Percentiles rank a stretch among this genome's conserved stretches.
phyloP scores from a whole-genome alignment of 2,329 filamentous ascomycete genomes.

The Hymenotorrendiella dingleyae region DNA sequence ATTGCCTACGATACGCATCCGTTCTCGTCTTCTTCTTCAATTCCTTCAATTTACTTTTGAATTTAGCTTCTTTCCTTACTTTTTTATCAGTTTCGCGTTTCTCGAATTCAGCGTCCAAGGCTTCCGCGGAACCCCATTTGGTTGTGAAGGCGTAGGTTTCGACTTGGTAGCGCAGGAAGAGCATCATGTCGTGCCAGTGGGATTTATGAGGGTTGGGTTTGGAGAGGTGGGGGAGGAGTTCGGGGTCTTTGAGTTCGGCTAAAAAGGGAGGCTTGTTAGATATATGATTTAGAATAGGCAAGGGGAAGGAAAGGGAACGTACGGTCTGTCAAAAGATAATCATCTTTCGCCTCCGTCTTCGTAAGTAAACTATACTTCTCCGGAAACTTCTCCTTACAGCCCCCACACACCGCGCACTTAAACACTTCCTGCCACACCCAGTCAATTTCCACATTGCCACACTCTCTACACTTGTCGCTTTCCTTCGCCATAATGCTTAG shows the following conservation, averaged over 20 bases:
- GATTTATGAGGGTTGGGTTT: slow-evolving; percentile 92
- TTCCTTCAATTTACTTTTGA: slow-evolving; percentile 81
- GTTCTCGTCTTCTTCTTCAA: slow-evolving; percentile 90
- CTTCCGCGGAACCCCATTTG: slow-evolving; percentile 88
- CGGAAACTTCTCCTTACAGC: slow-evolving; percentile 82
- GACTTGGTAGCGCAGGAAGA: slow-evolving; percentile 88
- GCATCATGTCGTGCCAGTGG: slow-evolving; percentile 98
- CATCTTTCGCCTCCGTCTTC: slow-evolving; percentile 92
- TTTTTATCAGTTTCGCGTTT: slow-evolving; percentile 75
- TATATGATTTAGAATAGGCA: neutral
- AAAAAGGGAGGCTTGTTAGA: slow-evolving; percentile 8
- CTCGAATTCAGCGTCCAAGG: slow-evolving; percentile 83
- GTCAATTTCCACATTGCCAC: slow-evolving; percentile 79
- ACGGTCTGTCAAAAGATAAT: slow-evolving; percentile 92
- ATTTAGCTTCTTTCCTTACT: slow-evolving; percentile 81
- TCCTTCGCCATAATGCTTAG: slow-evolving; percentile 66
- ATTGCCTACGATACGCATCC: slow-evolving; percentile 75
- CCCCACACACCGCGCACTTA: slow-evolving; percentile 64
- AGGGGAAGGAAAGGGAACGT: slow-evolving; percentile 33
- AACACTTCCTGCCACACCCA: slow-evolving; percentile 92
- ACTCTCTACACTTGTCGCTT: slow-evolving; percentile 76
- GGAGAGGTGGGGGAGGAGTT: slow-evolving; percentile 79
- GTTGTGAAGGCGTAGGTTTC: slow-evolving; percentile 85
- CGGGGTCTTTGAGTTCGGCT: slow-evolving; percentile 86
- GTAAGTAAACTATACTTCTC: slow-evolving; percentile 94